A percentile compares a stretch with the other conserved stretches of the same genome.
These are phyloP conservation scores for Mycena rebaudengoi DNA, from an alignment of 768 basidiomycete species.

Conservation along the genomic window DNA sequence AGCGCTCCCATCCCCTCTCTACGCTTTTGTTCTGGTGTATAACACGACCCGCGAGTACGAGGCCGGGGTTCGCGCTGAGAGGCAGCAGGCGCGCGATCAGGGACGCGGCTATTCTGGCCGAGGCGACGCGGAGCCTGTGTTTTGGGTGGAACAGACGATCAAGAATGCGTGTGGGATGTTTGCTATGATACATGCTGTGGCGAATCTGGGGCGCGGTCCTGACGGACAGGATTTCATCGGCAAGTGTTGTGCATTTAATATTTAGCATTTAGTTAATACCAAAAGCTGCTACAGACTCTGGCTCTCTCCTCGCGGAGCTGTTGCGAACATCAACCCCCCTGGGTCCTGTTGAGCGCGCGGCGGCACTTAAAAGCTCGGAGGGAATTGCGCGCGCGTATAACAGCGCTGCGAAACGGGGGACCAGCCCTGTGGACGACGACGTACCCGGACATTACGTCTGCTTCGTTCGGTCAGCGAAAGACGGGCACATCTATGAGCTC, in stretches of 20 bases:
- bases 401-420: conserved; percentile 22
- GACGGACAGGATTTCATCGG: conserved; percentile 14
- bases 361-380: conserved; percentile 18
- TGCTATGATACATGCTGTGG: conserved; percentile 25
- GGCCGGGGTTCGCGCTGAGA: conserved; percentile 6
- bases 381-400: conserved; percentile 24
- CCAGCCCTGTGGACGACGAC: conserved; percentile 15
- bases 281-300: conserved; percentile 11
- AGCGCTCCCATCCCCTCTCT: conserved; percentile 11
- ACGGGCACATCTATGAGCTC: conserved; percentile 29
- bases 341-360: conserved; percentile 21
- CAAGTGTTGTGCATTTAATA: background rate
- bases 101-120: conserved; percentile 19
- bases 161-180: conserved; percentile 26
- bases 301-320: conserved; percentile 17
- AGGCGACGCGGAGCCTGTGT: conserved; percentile 16
- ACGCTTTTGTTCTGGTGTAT: conserved; percentile 25
- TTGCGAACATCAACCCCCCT: conserved; percentile 12
- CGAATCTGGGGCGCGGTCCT: conserved; percentile 21
- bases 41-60: conserved; percentile 18
- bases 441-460: conserved; percentile 24
- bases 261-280: background rate
- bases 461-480: conserved; percentile 24
- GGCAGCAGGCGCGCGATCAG: conserved; percentile 17
- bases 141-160: conserved; percentile 30